Conservation (phyloP, 331 rosid species). For the Pyrus hybrid region DNA sequence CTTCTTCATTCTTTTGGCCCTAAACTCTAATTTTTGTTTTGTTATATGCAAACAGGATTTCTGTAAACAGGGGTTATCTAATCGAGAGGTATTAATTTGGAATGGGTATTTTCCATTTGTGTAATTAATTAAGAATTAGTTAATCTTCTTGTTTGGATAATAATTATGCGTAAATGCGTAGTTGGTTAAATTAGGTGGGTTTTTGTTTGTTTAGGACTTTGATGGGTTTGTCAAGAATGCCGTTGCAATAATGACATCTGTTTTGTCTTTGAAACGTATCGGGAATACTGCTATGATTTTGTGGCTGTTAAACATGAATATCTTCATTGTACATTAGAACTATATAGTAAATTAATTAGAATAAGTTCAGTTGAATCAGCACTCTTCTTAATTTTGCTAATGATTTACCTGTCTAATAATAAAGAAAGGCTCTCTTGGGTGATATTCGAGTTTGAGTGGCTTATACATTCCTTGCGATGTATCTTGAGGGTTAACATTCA, state of each 20-base stretch:
- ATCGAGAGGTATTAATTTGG: too few relatives aligned
- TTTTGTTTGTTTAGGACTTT: too few relatives aligned
- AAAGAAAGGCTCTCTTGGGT: conserved; percentile 87
- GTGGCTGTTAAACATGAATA: conserved; percentile 46
- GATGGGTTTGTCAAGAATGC: too few relatives aligned
- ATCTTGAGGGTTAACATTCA: conserved; percentile 44
- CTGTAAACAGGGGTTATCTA: too few relatives aligned
- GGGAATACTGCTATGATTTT: conserved; percentile 74
- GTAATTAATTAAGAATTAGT: too few relatives aligned
- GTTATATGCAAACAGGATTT: too few relatives aligned
- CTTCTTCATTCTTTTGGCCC: too few relatives aligned
- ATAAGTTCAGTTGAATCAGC: not conserved
- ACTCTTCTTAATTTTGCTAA: not conserved
- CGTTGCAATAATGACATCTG: conserved; percentile 80
- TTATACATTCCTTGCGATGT: conserved; percentile 43
- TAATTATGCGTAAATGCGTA: too few relatives aligned
- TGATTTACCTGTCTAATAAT: conserved; percentile 73
- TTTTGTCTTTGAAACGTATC: conserved; percentile 63
- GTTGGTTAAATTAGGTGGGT: too few relatives aligned
- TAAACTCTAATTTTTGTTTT: too few relatives aligned
- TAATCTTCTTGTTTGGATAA: too few relatives aligned
- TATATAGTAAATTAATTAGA: not conserved
- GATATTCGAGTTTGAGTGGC: conserved; percentile 69
- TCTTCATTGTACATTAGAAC: conserved; percentile 6
- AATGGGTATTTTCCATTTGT: too few relatives aligned